Evolutionary conservation across 768 basidiomycete genomes (phyloP), one percentile per base, ranked within the genome.

Genomic region (Hortiboletus flavorubellus): DNA sequence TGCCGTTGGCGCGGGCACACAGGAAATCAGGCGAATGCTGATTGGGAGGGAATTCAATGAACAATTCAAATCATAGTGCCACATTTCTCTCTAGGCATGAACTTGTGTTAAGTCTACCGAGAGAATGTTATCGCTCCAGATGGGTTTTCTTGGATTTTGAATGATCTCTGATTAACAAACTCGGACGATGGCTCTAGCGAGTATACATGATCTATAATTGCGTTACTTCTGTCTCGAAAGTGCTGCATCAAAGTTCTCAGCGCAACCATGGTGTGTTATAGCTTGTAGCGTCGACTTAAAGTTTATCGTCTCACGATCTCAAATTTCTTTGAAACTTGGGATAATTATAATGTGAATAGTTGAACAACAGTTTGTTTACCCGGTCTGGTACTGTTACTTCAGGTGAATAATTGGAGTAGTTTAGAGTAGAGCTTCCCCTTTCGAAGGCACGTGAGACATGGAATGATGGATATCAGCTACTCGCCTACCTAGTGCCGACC

Each of bases 1-100:
- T 69, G 86, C 91, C 26, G 93, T 98, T 55, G 95, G 95, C 29
- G 95, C 95, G n/a, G 95, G 95, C 16, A 94, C 94, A 23, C 95
- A 97, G 69, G 94, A 96, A 76, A 94, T 97, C 51, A 76, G 94
- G 60, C 80, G 94, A 54, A 95, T 95, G 93, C 73, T 96, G 55
- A 96, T 97, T 54, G 94, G 94, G 33, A 78, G 94, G 57, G 94
- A 93, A 67, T 94, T 97, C 73, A 97, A 95, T 66, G 77, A 86
- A 57, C 79, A 90, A 66, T 74, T 83, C 58, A 69, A 68, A 62
- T 63, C 64, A 45, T 71, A 61, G 49, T 5, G 9, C 7, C 21
- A 26, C 6, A 4, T 30, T 21, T 18, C 38, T 26, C 38, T 26
- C 3, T 18, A 9, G 45, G 21, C 16, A 10, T 29, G 14, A 21